A percentile compares a stretch with the other conserved stretches of the same genome.
Conservation (phyloP, 352 stramenopile genomes). For the Phytophthora melonis region DNA sequence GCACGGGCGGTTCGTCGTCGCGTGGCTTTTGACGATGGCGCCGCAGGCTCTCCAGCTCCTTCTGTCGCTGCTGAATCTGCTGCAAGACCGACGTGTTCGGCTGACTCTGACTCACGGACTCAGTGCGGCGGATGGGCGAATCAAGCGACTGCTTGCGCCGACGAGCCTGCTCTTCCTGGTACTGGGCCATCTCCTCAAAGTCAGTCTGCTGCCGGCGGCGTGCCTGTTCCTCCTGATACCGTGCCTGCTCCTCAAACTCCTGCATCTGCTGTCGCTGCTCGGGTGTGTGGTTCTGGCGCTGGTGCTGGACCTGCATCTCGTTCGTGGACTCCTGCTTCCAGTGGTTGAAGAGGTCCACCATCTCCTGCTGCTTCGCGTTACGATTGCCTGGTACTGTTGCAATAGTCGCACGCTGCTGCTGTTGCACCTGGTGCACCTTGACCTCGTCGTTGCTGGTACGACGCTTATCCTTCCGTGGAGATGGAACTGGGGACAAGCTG, state of each 20-base stretch:
- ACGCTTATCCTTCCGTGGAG: conserved; percentile 18
- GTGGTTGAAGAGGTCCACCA: conserved; percentile 43
- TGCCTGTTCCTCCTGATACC: conserved; percentile 39
- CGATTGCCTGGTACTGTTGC: conserved; percentile 1
- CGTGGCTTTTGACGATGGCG: conserved; percentile 34
- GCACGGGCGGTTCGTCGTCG: conserved; percentile 37
- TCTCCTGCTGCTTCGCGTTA: conserved; percentile 43
- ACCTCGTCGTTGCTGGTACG: conserved; percentile 11
- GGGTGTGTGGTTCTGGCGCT: conserved; percentile 22
- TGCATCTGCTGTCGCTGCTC: conserved; percentile 33
- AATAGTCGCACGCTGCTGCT: conserved; percentile 18
- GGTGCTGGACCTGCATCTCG: conserved; percentile 22
- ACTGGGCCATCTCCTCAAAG: conserved; percentile 39
- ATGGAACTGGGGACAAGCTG: conserved; percentile 30
- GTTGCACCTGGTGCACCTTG: conserved; percentile 18
- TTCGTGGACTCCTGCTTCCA: conserved; percentile 47
- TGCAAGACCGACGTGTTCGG: conserved; percentile 30
- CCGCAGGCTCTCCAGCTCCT: conserved; percentile 34
- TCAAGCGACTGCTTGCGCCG: conserved; percentile 33
- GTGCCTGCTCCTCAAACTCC: conserved; percentile 41
- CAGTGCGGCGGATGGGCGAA: conserved; percentile 11
- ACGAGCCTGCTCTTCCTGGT: conserved; percentile 41
- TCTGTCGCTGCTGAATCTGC: conserved; percentile 46
- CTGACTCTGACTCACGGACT: conserved; percentile 22
- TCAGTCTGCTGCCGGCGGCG: conserved; percentile 40